These are phyloP conservation scores for Globisporangium abappressorium DNA, from an alignment of 352 stramenopile genomes.

Conservation along the genomic window DNA sequence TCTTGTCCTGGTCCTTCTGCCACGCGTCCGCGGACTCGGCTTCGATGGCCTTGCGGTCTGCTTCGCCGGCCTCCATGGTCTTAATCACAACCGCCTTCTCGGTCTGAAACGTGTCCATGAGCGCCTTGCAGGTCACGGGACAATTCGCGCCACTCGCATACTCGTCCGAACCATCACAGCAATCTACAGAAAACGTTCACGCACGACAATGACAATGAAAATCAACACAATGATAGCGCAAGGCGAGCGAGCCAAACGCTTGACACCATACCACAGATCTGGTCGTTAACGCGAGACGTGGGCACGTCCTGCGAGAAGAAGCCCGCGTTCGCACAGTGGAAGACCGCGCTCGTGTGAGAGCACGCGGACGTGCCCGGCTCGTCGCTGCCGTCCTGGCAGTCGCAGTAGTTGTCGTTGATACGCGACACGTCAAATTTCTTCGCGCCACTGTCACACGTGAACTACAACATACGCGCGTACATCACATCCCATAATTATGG, in stretches of 20 bases:
- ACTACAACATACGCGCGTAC: conserved; percentile 26
- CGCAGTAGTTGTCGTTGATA: conserved; percentile 95
- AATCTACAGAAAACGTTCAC: conserved; percentile 40
- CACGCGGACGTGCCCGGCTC: conserved; percentile 88
- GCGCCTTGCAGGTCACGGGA: conserved; percentile 34
- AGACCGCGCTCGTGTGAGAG: conserved; percentile 48
- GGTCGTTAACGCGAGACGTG: conserved; percentile 72
- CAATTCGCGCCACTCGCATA: conserved; percentile 54
- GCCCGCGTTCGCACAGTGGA: conserved; percentile 75
- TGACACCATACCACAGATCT: conserved; percentile 54
- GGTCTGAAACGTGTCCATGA: conserved; percentile 37
- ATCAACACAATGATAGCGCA: neutral
- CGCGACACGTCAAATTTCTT: conserved; percentile 46
- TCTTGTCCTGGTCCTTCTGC: conserved; percentile 31
- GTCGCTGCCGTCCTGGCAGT: conserved; percentile 90
- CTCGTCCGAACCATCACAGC: conserved; percentile 86
- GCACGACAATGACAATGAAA: neutral
- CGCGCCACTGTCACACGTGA: conserved; percentile 64
- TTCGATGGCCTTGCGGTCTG: conserved; percentile 37
- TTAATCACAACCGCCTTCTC: conserved; percentile 67
- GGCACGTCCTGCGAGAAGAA: conserved; percentile 62
- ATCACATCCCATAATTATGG: neutral
- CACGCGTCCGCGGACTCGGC: conserved; percentile 32
- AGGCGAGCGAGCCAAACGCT: neutral
- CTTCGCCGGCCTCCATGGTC: conserved; percentile 62